A percentile compares a stretch with the other conserved stretches of the same genome.
Evolutionary conservation across 163 green algal species (phyloP).

Genomic region (Picocystis sp.): DNA sequence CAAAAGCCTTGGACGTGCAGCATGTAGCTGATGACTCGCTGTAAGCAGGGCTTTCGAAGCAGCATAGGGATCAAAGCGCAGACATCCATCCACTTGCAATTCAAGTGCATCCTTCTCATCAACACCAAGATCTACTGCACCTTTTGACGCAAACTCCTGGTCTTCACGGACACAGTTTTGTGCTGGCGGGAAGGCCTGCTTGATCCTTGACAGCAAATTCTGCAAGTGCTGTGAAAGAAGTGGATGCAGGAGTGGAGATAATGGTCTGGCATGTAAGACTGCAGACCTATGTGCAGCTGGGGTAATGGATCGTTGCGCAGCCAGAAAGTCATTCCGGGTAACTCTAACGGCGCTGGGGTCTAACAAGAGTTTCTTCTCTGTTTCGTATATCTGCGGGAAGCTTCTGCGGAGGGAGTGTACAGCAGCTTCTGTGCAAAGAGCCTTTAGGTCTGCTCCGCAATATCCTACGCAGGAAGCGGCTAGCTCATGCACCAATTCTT

Average conservation of each 20-base stretch:
- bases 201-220: slow-evolving; percentile 12
- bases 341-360: slow-evolving; percentile 43
- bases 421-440: slow-evolving; percentile 77
- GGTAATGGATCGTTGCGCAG: slow-evolving; percentile 54
- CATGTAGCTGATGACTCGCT: slow-evolving; percentile 1
- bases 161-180: slow-evolving; percentile 13
- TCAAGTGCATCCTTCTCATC: too few species aligned
- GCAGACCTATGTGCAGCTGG: slow-evolving; percentile 53
- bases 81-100: too few species aligned
- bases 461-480: slow-evolving; percentile 57
- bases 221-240: slow-evolving; percentile 29
- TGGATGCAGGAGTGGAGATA: slow-evolving; percentile 31
- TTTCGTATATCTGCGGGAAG: slow-evolving; percentile 80
- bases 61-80: neutral
- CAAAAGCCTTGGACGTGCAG: slow-evolving; percentile 36
- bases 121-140: too few species aligned
- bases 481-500: slow-evolving; percentile 44
- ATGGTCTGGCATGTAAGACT: slow-evolving; percentile 38
- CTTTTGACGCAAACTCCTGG: slow-evolving; percentile 29
- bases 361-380: slow-evolving; percentile 56
- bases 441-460: slow-evolving; percentile 86
- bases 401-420: slow-evolving; percentile 56
- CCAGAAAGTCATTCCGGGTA: slow-evolving; percentile 51
- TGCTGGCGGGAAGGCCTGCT: slow-evolving; percentile 13
- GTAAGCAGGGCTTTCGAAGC: slow-evolving; percentile 1